A percentile compares a stretch with the other conserved stretches of the same genome.
Conservation (phyloP, 164 flowering plant genomes). For the Berberis thunbergii region DNA sequence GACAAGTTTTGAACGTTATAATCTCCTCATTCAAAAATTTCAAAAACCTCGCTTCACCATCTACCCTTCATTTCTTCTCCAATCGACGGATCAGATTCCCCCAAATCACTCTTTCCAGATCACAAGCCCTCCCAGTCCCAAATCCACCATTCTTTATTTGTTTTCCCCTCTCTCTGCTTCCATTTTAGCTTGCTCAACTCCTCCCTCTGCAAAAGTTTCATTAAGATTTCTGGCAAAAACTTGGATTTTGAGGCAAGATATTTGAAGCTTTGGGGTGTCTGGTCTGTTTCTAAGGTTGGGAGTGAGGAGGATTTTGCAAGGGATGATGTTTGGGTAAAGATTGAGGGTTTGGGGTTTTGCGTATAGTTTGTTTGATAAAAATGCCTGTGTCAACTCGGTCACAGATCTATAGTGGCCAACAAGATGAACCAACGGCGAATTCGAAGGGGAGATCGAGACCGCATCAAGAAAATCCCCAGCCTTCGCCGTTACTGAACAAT, state of each 20-base stretch:
- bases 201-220: not conserved
- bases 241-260: not conserved
- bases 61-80: constrained; percentile 17
- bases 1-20: constrained; percentile 24
- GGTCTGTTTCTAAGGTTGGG: not conserved
- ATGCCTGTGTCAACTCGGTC: constrained; percentile 80
- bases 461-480: constrained; percentile 27
- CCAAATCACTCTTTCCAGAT: constrained; percentile 10
- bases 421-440: constrained; percentile 23
- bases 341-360: not conserved
- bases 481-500: constrained; percentile 27
- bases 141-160: not conserved
- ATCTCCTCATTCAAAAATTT: constrained; percentile 9
- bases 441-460: constrained; percentile 18
- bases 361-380: not conserved
- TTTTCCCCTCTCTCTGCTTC: not conserved
- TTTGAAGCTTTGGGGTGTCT: not conserved
- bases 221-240: not conserved
- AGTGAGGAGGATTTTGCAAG: not conserved
- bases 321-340: constrained; percentile 23
- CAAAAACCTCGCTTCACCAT: constrained; percentile 18
- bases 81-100: constrained; percentile 27
- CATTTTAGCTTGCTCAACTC: not conserved
- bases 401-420: constrained; percentile 21
- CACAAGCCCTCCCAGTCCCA: not conserved